Evolutionary conservation across 1,139 yeast genomes (phyloP).

Genomic region (Kurtzmaniella quercitrusa): DNA sequence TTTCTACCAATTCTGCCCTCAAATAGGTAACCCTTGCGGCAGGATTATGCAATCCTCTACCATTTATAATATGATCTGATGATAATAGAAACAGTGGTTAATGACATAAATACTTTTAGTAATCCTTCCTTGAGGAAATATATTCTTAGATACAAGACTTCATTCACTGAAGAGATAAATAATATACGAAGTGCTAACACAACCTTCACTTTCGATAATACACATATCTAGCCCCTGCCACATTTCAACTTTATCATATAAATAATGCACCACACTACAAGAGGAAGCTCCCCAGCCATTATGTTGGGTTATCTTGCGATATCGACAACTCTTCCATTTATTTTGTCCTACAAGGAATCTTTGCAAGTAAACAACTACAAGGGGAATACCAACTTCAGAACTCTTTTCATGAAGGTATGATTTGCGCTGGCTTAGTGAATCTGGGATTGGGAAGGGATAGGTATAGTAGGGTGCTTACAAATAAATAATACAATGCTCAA

Average conservation of each 20-base stretch:
- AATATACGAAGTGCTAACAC: not conserved
- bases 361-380: constrained; percentile 17
- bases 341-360: constrained; percentile 40
- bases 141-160: too few species aligned
- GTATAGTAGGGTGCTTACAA: not conserved
- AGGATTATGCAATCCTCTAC: not conserved
- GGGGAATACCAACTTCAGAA: constrained; percentile 35
- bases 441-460: not conserved
- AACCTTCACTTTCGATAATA: too few species aligned
- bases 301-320: constrained; percentile 38
- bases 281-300: constrained; percentile 23
- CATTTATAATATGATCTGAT: not conserved
- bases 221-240: too few species aligned
- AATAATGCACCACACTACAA: constrained; percentile 4
- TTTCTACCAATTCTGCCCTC: not conserved
- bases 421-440: not conserved
- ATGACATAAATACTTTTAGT: not conserved
- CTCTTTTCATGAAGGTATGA: constrained; percentile 24
- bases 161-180: too few species aligned
- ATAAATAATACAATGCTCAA: not conserved
- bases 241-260: not conserved
- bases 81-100: not conserved
- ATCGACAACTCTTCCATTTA: constrained; percentile 40
- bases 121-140: too few species aligned
- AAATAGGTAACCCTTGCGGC: not conserved